Conservation (phyloP, 371 early-diverging fungal genomes). For the Lichtheimia ornata region DNA sequence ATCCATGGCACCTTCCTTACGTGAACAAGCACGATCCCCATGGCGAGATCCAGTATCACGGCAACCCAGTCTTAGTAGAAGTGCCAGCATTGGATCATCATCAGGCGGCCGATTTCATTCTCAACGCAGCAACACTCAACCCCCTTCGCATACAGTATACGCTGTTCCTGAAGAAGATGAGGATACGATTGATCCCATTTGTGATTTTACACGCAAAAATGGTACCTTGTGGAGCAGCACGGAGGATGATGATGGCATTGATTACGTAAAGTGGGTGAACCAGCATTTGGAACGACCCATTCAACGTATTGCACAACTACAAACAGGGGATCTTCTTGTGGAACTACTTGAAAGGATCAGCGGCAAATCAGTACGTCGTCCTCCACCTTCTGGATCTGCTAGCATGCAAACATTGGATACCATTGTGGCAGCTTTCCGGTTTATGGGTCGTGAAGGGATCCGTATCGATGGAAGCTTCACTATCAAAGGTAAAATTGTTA, state of each 20-base stretch:
- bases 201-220: conserved; percentile 20
- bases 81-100: conserved; percentile 5
- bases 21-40: background rate
- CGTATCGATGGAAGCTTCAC: conserved; percentile 54
- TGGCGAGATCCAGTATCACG: background rate
- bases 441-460: conserved; percentile 62
- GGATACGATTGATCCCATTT: conserved; percentile 49
- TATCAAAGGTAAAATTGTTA: conserved; percentile 38
- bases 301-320: conserved; percentile 22
- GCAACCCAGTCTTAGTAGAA: conserved; percentile 3
- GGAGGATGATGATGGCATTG: conserved; percentile 12
- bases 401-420: conserved; percentile 51
- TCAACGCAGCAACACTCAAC: conserved; percentile 8
- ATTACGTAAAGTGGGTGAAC: conserved; percentile 61
- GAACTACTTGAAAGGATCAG: conserved; percentile 52
- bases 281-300: conserved; percentile 29
- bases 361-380: conserved; percentile 46
- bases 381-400: conserved; percentile 11
- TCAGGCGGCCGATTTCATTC: background rate
- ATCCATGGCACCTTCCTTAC: too few relatives aligned
- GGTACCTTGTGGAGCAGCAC: background rate
- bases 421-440: conserved; percentile 62
- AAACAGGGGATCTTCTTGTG: conserved; percentile 51
- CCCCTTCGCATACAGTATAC: conserved; percentile 10
- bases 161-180: conserved; percentile 36